These are phyloP conservation scores for Paramyrothecium roridum DNA, from an alignment of 2,329 filamentous ascomycete genomes.

Conservation along the genomic window DNA sequence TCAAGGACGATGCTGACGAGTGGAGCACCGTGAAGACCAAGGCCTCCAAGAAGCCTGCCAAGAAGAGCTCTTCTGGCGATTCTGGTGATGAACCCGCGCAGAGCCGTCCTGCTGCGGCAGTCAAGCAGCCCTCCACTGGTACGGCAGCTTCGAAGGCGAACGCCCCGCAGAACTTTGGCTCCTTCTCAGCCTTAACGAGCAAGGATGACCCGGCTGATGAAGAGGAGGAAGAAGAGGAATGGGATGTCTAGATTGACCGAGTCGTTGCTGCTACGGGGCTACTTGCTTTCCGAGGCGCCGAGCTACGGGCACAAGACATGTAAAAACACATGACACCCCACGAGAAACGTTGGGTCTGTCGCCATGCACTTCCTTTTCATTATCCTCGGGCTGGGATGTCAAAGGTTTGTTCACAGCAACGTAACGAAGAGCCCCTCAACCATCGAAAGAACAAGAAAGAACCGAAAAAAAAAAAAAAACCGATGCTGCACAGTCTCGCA, in stretches of 20 bases:
- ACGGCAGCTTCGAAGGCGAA: conserved; percentile 20
- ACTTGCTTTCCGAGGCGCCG: neutral
- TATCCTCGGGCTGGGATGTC: neutral
- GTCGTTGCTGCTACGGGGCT: neutral
- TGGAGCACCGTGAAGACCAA: conserved; percentile 59
- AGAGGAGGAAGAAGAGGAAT: conserved; percentile 43
- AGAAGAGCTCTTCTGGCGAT: conserved; percentile 32
- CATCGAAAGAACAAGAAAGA: no score
- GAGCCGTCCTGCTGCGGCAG: conserved; percentile 17
- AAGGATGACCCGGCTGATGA: conserved; percentile 37
- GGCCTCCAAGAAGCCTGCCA: conserved; percentile 37
- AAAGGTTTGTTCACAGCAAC: neutral
- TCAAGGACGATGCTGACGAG: conserved; percentile 48
- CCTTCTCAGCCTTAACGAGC: conserved; percentile 47
- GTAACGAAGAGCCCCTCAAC: neutral
- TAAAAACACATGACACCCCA: neutral
- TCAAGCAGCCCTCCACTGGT: conserved; percentile 14
- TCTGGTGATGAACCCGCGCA: conserved; percentile 30
- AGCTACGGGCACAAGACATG: neutral
- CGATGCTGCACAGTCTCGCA: no score
- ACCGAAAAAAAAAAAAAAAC: no score
- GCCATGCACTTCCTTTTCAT: neutral
- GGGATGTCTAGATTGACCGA: conserved; percentile 42
- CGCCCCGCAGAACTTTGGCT: conserved; percentile 34
- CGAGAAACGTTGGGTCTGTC: neutral